Percentiles rank a stretch among this genome's conserved stretches.
Evolutionary conservation across 2,329 filamentous ascomycete genomes (phyloP).

Genomic region (Monilinia aucupariae): DNA sequence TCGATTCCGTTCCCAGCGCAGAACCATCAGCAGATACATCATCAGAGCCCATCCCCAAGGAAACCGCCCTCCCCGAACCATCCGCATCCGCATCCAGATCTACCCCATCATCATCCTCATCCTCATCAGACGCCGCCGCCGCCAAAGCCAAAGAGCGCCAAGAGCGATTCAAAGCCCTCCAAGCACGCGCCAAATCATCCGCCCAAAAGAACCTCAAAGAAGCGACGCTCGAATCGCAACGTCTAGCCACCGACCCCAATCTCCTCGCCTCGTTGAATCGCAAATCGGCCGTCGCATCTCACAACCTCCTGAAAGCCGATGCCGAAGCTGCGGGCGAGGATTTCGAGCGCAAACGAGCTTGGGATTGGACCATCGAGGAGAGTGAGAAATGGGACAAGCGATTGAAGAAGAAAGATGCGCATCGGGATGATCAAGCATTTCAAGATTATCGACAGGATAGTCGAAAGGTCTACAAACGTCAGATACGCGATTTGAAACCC

Average conservation of each 20-base stretch:
- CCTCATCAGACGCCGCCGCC: conserved; percentile 32
- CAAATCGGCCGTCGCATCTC: conserved; percentile 79
- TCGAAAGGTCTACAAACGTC: conserved; percentile 88
- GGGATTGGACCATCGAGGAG: conserved; percentile 98
- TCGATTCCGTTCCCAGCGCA: conserved; percentile 7
- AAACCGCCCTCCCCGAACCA: not conserved
- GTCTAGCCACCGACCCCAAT: conserved; percentile 69
- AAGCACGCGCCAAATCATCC: conserved; percentile 71
- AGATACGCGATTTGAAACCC: conserved; percentile 70
- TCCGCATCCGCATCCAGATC: conserved; percentile 14
- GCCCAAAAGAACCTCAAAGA: conserved; percentile 74
- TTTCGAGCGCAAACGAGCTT: conserved; percentile 95
- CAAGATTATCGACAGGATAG: conserved; percentile 83
- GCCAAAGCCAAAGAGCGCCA: conserved; percentile 58
- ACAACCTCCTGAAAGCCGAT: conserved; percentile 91
- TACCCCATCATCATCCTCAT: conserved; percentile 22
- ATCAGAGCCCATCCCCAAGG: conserved; percentile 6
- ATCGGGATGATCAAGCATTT: conserved; percentile 82
- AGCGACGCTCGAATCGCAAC: conserved; percentile 75
- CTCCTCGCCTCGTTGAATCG: conserved; percentile 75
- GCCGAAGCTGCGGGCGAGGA: conserved; percentile 80
- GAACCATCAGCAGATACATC: conserved; percentile 15
- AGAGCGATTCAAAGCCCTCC: conserved; percentile 80
- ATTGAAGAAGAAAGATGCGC: conserved; percentile 75
- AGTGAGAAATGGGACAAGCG: conserved; percentile 90